Conservation (phyloP, 106 monocot genomes). For the Acanthochlamys bracteata region DNA sequence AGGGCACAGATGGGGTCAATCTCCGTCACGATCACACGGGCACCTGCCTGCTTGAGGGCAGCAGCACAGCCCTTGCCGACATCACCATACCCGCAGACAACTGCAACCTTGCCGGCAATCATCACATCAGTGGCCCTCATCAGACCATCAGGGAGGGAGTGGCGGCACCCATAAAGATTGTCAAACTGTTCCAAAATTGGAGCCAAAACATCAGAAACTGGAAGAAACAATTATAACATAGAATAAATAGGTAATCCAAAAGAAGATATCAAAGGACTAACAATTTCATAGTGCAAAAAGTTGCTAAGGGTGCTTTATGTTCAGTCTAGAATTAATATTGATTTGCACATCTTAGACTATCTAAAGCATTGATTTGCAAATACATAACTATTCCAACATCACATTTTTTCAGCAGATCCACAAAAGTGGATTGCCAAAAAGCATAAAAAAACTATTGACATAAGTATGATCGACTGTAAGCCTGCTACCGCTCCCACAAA, state of each 20-base stretch:
- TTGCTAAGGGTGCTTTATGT: too few relatives aligned
- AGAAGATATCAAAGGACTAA: not conserved
- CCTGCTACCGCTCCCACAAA: too few relatives aligned
- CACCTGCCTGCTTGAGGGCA: conserved; percentile 83
- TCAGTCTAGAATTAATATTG: too few relatives aligned
- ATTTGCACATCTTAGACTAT: too few relatives aligned
- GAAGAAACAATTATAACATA: not conserved
- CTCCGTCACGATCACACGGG: conserved; percentile 75
- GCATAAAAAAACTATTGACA: too few relatives aligned
- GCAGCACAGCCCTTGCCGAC: conserved; percentile 86
- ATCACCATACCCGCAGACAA: conserved; percentile 76
- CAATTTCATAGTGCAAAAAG: too few relatives aligned
- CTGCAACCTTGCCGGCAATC: conserved; percentile 88
- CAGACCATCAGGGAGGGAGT: conserved; percentile 79
- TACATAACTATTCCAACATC: too few relatives aligned
- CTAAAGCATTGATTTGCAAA: too few relatives aligned
- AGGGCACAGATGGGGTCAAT: conserved; percentile 93
- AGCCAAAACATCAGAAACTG: not conserved
- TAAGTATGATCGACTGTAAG: too few relatives aligned
- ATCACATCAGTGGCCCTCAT: conserved; percentile 89
- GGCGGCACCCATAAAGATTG: conserved; percentile 82
- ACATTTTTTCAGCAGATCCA: too few relatives aligned
- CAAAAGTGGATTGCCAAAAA: too few relatives aligned
- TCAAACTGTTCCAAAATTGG: conserved; percentile 43
- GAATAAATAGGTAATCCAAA: not conserved